phyloP scores from a whole-genome alignment of 2,329 filamentous ascomycete species.

The Geoglossum cookeanum region DNA sequence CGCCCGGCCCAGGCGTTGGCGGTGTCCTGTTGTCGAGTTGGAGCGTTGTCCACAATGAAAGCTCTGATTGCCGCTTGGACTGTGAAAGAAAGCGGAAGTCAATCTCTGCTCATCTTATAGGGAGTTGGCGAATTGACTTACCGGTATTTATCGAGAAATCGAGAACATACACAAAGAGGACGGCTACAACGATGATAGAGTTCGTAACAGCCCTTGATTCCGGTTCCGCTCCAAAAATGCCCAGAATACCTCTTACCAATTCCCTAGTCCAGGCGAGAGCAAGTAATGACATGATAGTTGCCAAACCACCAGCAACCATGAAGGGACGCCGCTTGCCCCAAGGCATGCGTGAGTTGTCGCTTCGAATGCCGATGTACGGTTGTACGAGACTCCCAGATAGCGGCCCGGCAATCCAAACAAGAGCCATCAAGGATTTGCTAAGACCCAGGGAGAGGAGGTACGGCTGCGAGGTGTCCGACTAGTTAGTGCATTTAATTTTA shows the following conservation, averaged over 20 bases:
- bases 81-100: slow-evolving; percentile 12
- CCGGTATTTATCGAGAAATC: slow-evolving; percentile 92
- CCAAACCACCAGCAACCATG: slow-evolving; percentile 50
- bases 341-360: slow-evolving; percentile 52
- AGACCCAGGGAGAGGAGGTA: slow-evolving; percentile 64
- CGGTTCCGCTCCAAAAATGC: slow-evolving; percentile 50
- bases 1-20: slow-evolving; percentile 91
- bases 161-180: slow-evolving; percentile 71
- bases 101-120: no score
- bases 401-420: slow-evolving; percentile 72
- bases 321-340: slow-evolving; percentile 73
- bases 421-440: slow-evolving; percentile 63
- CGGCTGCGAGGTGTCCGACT: slow-evolving; percentile 22
- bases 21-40: slow-evolving; percentile 78
- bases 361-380: slow-evolving; percentile 65
- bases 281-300: slow-evolving; percentile 48
- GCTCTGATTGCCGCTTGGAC: slow-evolving; percentile 83
- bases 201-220: slow-evolving; percentile 44
- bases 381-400: slow-evolving; percentile 63
- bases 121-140: slow-evolving; percentile 21
- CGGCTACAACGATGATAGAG: slow-evolving; percentile 56
- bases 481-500: background rate
- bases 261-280: slow-evolving; percentile 57
- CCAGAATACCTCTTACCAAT: slow-evolving; percentile 46
- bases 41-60: slow-evolving; percentile 85